Evolutionary conservation across 2,329 filamentous ascomycete genomes (phyloP).

Genomic region (Paramyrothecium roridum): DNA sequence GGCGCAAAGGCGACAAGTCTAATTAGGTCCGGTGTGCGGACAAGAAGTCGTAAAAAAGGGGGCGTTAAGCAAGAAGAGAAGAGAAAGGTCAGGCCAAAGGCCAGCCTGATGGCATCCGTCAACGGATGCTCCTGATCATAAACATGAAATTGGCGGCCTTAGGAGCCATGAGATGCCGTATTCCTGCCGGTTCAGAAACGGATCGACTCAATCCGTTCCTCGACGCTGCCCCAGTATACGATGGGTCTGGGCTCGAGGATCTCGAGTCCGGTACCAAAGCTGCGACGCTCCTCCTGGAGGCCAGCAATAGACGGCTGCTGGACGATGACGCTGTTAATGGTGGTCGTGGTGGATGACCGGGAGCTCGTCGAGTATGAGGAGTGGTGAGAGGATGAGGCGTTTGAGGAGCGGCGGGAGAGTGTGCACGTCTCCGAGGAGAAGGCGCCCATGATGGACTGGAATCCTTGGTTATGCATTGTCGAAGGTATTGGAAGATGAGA

Average conservation of each 20-base stretch:
- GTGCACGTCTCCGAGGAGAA: conserved; percentile 49
- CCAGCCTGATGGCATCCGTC: no score
- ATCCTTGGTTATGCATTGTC: conserved; percentile 40
- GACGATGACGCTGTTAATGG: conserved; percentile 58
- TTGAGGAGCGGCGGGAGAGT: conserved; percentile 50
- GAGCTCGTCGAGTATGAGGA: conserved; percentile 41
- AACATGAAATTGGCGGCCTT: no score
- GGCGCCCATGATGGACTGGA: conserved; percentile 48
- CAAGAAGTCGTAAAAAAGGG: background rate
- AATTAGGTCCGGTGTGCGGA: background rate
- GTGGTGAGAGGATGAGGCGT: conserved; percentile 32
- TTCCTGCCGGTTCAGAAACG: conserved; percentile 3
- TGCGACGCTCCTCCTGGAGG: conserved; percentile 54
- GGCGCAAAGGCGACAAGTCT: background rate
- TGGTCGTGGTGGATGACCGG: conserved; percentile 41
- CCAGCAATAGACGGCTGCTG: conserved; percentile 55
- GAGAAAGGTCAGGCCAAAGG: background rate
- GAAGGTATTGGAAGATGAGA: background rate
- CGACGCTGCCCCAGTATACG: conserved; percentile 61
- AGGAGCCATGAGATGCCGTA: no score
- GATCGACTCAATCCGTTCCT: conserved; percentile 53
- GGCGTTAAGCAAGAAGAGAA: background rate
- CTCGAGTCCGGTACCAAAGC: conserved; percentile 49
- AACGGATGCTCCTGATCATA: no score
- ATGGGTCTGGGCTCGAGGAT: conserved; percentile 61